These are phyloP conservation scores for Xylaria sp. DNA, from an alignment of 2,329 filamentous ascomycete genomes.

Conservation along the genomic window DNA sequence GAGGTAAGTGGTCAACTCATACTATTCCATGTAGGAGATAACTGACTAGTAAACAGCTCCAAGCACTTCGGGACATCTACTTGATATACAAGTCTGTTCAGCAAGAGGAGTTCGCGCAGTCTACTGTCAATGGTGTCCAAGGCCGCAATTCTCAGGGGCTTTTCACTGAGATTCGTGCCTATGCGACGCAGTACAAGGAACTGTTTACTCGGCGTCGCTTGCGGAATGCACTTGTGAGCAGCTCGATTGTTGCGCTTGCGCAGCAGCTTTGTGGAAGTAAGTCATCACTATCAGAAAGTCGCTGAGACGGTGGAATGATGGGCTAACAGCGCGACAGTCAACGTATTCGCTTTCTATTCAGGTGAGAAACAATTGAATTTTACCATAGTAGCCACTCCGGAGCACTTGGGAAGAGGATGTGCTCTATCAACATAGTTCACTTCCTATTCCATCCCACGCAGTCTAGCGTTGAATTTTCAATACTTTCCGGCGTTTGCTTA, in stretches of 20 bases:
- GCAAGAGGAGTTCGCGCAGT: constrained; percentile 19
- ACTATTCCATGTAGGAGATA: not conserved
- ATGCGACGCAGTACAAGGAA: constrained; percentile 23
- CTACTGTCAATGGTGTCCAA: constrained; percentile 3
- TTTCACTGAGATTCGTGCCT: constrained; percentile 14
- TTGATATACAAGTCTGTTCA: constrained; percentile 34
- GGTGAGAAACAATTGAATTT: constrained; percentile 23
- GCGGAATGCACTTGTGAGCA: constrained; percentile 32
- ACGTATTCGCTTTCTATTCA: constrained; percentile 43
- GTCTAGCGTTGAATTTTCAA: not conserved
- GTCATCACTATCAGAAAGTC: constrained; percentile 7
- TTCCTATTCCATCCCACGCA: not conserved
- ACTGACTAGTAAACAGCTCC: constrained; percentile 27
- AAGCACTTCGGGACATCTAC: constrained; percentile 39
- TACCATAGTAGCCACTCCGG: not conserved
- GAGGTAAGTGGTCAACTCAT: constrained; percentile 22
- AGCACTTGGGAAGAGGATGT: not conserved
- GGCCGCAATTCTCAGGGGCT: constrained; percentile 15
- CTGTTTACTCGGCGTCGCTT: constrained; percentile 25
- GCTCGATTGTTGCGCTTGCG: constrained; percentile 30
- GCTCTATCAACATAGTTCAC: not conserved
- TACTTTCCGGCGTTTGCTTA: not conserved
- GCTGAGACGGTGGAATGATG: not conserved
- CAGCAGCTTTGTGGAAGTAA: constrained; percentile 35
- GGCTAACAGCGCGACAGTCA: constrained; percentile 30